Evolutionary conservation across 2,329 filamentous ascomycete genomes (phyloP), one percentile per base, ranked within the genome.

Genomic region (Lasiodiplodia citricola): DNA sequence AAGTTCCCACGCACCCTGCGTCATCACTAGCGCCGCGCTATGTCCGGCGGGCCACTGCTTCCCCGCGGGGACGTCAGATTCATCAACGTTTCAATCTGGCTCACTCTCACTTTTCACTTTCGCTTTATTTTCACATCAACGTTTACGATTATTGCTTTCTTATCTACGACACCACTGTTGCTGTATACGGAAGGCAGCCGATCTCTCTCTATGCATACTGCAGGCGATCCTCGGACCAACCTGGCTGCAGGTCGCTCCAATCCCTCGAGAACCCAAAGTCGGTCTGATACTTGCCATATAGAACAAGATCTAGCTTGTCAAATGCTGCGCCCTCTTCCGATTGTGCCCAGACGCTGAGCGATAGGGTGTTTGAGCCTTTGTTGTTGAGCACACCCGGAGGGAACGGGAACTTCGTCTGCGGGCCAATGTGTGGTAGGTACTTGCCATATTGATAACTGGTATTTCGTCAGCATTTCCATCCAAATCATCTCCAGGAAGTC

Each of bases 401-500:
- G 2, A 90, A 85, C 0, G 88, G 88, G 72, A 88, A 90, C 18
- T 83, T 80, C 18, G 85, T 81, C 78, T 90, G 88, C 57, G 88
- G 86, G 0, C 88, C 88, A 50, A 90, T 87, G 62, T 86, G 83
- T 0, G 88, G 87, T 69, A 86, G 85, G 73, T 85, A 90, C 8
- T 86, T 83, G 2, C 86, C 88, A 71, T 88, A 90, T 73, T 90
- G 87, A 23, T 68, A 68, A 6, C 58, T 63, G 18, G 8, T n/a
- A 18, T 18, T 11, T 10, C 16, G 44, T 63, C 58, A 63, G 62
- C 21, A 14, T 18, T 35, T 23, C 2, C 23, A 28, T 28, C 28
- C 4, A 2, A 28, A 28, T 5, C 28, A 28, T 28, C 28, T 28
- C 28, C 28, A 28, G 28, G 28, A 28, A 28, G 58, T 14, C 2